A percentile compares a stretch with the other conserved stretches of the same genome.
phyloP scores from a whole-genome alignment of 306 rosid species.

The Rosa multiflora region DNA sequence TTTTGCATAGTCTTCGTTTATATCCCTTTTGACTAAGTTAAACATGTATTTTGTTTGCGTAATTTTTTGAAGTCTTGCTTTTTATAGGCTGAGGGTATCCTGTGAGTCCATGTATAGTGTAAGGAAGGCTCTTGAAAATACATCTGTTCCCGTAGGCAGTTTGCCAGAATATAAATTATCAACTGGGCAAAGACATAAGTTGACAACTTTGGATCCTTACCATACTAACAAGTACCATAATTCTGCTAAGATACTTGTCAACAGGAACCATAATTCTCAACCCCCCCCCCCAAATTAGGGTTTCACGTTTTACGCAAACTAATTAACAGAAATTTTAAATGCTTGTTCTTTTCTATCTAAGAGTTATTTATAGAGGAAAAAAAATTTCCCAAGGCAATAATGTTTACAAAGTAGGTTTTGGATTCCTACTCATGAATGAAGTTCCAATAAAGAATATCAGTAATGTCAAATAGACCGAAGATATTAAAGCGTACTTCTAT shows the following conservation, averaged over 20 bases:
- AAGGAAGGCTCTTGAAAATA: slow-evolving; percentile 91
- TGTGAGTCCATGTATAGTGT: slow-evolving; percentile 80
- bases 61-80: slow-evolving; percentile 25
- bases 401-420: too few relatives aligned
- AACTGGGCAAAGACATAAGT: slow-evolving; percentile 93
- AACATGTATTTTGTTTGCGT: slow-evolving; percentile 18
- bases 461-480: too few relatives aligned
- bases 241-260: too few relatives aligned
- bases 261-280: too few relatives aligned
- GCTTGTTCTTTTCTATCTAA: too few relatives aligned
- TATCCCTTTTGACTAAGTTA: slow-evolving; percentile 25
- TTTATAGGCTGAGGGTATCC: slow-evolving; percentile 82
- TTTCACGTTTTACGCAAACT: too few relatives aligned
- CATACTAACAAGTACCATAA: slow-evolving; percentile 5
- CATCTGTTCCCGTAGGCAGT: slow-evolving; percentile 69
- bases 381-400: too few relatives aligned
- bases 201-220: slow-evolving; percentile 53
- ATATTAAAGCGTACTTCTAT: neutral
- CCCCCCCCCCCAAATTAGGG: too few relatives aligned
- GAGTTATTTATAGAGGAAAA: too few relatives aligned
- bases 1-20: slow-evolving; percentile 11
- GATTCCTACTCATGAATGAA: too few relatives aligned
- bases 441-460: too few relatives aligned
- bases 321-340: too few relatives aligned
- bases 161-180: slow-evolving; percentile 81